Conservation (phyloP, 805 yeast species). For the Suhomyces prunicola region DNA sequence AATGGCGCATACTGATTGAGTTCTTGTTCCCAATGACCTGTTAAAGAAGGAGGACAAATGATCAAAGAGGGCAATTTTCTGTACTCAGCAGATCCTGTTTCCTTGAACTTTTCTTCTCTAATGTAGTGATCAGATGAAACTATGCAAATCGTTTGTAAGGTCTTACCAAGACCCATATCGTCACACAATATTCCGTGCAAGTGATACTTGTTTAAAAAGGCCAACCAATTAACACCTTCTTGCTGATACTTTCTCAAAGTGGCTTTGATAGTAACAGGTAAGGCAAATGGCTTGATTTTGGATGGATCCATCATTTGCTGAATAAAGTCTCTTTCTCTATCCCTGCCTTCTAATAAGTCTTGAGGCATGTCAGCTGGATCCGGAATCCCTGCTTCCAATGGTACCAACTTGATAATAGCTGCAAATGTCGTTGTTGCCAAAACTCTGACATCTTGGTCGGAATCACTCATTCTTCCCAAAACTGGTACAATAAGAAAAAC, state of each 20-base stretch:
- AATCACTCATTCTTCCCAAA: conserved; percentile 96
- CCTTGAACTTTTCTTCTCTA: conserved; percentile 65
- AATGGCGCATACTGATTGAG: conserved; percentile 86
- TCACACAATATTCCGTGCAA: conserved; percentile 97
- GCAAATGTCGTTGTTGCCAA: conserved; percentile 97
- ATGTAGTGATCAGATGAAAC: conserved; percentile 93
- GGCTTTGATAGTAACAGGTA: conserved; percentile 91
- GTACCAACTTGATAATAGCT: conserved; percentile 89
- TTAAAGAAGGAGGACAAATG: conserved; percentile 94
- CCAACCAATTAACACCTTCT: conserved; percentile 98
- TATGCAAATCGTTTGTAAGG: conserved; percentile 94
- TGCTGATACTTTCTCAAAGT: conserved; percentile 93
- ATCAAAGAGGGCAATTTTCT: conserved; percentile 80
- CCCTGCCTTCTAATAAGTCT: conserved; percentile 82
- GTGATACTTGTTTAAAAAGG: conserved; percentile 90
- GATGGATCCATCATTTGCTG: conserved; percentile 98
- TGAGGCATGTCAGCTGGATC: conserved; percentile 91
- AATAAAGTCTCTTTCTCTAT: conserved; percentile 88
- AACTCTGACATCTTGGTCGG: conserved; percentile 81
- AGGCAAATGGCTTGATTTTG: conserved; percentile 78
- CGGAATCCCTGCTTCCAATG: conserved; percentile 94
- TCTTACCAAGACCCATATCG: conserved; percentile 99
- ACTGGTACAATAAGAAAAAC: conserved; percentile 95
- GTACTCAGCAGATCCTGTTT: conserved; percentile 60
- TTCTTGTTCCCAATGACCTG: conserved; percentile 99